Conservation (phyloP, 768 basidiomycete species). For the Xanthoconium stramineum region DNA sequence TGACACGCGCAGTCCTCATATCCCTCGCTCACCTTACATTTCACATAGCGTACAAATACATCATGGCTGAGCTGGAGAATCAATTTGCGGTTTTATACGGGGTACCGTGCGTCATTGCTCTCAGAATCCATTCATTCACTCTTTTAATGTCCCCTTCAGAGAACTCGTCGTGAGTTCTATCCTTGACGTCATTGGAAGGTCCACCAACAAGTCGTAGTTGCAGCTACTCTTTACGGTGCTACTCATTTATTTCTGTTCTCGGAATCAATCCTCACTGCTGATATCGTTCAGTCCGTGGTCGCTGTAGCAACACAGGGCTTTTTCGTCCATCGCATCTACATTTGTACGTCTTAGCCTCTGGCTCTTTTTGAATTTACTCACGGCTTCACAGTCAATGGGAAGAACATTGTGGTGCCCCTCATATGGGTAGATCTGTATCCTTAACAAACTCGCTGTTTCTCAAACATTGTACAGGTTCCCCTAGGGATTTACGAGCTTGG, state of each 20-base stretch:
- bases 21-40: background rate
- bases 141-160: background rate
- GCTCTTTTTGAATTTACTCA: background rate
- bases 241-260: background rate
- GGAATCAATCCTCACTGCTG: background rate
- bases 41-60: constrained; percentile 6
- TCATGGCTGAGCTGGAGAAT: background rate
- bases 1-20: fast-evolving
- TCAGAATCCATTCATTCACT: background rate
- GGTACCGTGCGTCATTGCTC: constrained; percentile 1
- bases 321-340: constrained; percentile 13
- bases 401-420: background rate
- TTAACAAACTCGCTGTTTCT: background rate
- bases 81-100: background rate
- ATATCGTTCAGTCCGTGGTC: background rate
- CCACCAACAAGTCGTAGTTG: background rate
- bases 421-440: constrained; percentile 7
- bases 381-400: constrained; percentile 2
- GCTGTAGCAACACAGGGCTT: constrained; percentile 7
- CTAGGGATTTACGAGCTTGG: constrained; percentile 5
- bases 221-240: constrained; percentile 6
- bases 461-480: background rate
- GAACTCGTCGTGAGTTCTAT: constrained; percentile 7
- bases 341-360: background rate
- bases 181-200: background rate